A percentile compares a stretch with the other conserved stretches of the same genome.
These are phyloP conservation scores for Saccharum spontaneum DNA, from an alignment of 176 grass and related monocot species.

Conservation along the genomic window DNA sequence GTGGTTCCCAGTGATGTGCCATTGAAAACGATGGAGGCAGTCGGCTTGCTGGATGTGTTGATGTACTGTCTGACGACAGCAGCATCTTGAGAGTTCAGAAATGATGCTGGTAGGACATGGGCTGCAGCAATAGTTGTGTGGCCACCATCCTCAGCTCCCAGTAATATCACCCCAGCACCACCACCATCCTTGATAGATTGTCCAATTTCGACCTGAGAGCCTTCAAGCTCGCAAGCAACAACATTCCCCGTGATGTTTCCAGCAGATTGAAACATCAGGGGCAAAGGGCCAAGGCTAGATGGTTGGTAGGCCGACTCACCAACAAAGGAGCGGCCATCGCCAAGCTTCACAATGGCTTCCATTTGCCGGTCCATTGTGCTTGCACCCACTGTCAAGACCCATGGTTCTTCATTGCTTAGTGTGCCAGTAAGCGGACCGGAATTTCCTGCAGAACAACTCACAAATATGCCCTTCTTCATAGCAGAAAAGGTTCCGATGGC, in stretches of 20 bases:
- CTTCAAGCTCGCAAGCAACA: not conserved
- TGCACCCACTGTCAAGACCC: constrained; percentile 48
- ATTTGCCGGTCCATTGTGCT: constrained; percentile 53
- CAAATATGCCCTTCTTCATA: constrained; percentile 41
- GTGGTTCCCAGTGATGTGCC: constrained; percentile 27
- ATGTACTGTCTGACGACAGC: not conserved
- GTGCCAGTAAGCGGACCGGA: not conserved
- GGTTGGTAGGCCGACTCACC: constrained; percentile 55
- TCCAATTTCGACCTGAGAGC: not conserved
- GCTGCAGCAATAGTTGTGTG: constrained; percentile 34
- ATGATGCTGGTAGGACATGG: constrained; percentile 34
- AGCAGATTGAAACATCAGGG: not conserved
- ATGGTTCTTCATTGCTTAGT: constrained; percentile 39
- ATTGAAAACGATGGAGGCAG: constrained; percentile 28
- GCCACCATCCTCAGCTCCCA: not conserved
- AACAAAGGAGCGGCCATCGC: constrained; percentile 30
- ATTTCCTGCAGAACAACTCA: constrained; percentile 43
- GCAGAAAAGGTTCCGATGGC: constrained; percentile 36
- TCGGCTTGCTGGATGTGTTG: not conserved
- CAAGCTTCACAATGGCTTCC: constrained; percentile 35
- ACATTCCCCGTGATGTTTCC: not conserved
- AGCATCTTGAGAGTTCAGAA: constrained; percentile 21
- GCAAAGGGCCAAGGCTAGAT: not conserved
- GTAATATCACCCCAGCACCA: constrained; percentile 32
- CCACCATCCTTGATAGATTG: not conserved